Evolutionary conservation across 2,329 filamentous ascomycete genomes (phyloP).

Genomic region (Colletotrichum spaethianum): DNA sequence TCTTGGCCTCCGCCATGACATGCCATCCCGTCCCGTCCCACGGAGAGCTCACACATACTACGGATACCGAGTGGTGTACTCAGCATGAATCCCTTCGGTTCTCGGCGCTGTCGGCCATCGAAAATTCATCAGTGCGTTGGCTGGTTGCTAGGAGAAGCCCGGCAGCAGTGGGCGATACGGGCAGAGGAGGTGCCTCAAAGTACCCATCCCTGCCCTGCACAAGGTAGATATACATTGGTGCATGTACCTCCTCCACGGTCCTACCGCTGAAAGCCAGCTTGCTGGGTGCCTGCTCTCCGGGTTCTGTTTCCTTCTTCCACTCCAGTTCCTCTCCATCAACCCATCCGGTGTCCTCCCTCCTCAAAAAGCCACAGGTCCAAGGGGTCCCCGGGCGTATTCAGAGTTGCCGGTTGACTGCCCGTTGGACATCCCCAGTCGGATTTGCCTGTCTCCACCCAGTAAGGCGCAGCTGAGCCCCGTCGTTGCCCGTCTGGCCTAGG

Average conservation of each 20-base stretch:
- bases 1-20: neutral
- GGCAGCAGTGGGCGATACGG: constrained; percentile 1
- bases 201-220: neutral
- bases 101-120: constrained; percentile 19
- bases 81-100: constrained; percentile 12
- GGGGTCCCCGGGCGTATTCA: constrained; percentile 16
- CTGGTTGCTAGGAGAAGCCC: constrained; percentile 11
- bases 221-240: neutral
- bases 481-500: constrained; percentile 14
- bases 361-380: constrained; percentile 17
- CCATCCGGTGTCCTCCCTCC: constrained; percentile 1
- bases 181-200: neutral
- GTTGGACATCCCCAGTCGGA: constrained; percentile 14
- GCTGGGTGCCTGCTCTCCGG: constrained; percentile 22
- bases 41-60: neutral
- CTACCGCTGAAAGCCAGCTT: neutral
- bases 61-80: neutral
- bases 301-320: constrained; percentile 9
- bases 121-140: constrained; percentile 31
- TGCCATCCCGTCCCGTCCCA: constrained; percentile 19
- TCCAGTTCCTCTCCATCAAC: constrained; percentile 7
- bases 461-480: constrained; percentile 36
- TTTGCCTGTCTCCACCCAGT: constrained; percentile 32
- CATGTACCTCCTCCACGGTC: neutral
- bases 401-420: constrained; percentile 31